phyloP scores from a whole-genome alignment of 2,329 filamentous ascomycete genomes.

The Fusarium nurragi region DNA sequence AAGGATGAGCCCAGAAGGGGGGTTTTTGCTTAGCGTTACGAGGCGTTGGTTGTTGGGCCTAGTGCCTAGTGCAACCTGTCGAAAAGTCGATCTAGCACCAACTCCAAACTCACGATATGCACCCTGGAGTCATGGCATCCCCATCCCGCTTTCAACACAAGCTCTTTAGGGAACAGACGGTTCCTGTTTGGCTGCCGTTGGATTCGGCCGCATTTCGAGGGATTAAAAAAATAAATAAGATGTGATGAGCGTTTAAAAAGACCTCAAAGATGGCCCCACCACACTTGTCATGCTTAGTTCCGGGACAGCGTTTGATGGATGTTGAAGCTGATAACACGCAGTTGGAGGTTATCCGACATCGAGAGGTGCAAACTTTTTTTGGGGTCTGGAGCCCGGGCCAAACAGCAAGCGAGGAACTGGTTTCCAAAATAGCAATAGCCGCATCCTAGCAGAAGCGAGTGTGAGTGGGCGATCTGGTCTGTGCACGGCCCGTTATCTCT shows the following conservation, averaged over 20 bases:
- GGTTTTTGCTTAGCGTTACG: constrained; percentile 11
- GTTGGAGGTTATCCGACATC: too few species aligned
- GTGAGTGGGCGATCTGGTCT: constrained; percentile 35
- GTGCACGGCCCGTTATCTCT: constrained; percentile 35
- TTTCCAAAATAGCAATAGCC: constrained; percentile 16
- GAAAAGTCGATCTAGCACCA: too few species aligned
- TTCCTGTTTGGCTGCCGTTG: constrained; percentile 1
- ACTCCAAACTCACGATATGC: not conserved
- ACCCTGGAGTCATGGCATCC: constrained; percentile 9
- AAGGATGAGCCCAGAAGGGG: constrained; percentile 13
- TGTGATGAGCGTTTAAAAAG: not conserved
- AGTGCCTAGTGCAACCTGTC: constrained; percentile 14
- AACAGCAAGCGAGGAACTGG: constrained; percentile 11
- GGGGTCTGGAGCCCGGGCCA: not conserved
- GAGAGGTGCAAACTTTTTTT: constrained; percentile 25
- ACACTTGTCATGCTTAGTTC: not conserved
- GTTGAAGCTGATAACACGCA: constrained; percentile 1
- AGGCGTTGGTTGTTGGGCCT: constrained; percentile 29
- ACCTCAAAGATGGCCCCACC: constrained; percentile 18
- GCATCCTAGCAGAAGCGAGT: constrained; percentile 1
- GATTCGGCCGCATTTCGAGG: constrained; percentile 19
- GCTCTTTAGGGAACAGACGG: not conserved
- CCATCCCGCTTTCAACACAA: not conserved
- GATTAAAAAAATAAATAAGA: constrained; percentile 16
- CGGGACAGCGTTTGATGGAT: not conserved